Conservation (phyloP, 2,329 filamentous ascomycete genomes). For the Colletotrichum salicis region DNA sequence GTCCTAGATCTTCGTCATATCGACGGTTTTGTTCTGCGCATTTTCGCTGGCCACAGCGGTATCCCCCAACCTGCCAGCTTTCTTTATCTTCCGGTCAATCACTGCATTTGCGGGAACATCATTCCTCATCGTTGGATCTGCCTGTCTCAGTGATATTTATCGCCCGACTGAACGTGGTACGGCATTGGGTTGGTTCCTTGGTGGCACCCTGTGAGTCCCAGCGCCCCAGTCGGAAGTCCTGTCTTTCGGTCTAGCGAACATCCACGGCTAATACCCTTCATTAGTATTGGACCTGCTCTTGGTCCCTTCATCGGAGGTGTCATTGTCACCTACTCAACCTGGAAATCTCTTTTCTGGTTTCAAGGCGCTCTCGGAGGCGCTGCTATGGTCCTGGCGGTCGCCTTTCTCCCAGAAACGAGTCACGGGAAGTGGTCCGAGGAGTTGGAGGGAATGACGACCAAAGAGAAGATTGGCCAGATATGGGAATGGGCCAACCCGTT, state of each 20-base stretch:
- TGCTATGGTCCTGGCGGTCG: constrained; percentile 64
- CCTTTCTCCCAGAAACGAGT: constrained; percentile 76
- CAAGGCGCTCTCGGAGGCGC: constrained; percentile 70
- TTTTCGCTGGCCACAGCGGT: constrained; percentile 75
- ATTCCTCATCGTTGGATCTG: constrained; percentile 74
- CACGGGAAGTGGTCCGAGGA: constrained; percentile 71
- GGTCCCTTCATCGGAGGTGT: constrained; percentile 75
- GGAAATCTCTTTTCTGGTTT: constrained; percentile 78
- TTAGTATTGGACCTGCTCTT: constrained; percentile 68
- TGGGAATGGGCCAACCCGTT: constrained; percentile 71
- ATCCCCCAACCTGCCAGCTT: constrained; percentile 71
- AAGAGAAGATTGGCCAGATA: constrained; percentile 52
- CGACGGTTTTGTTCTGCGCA: constrained; percentile 62
- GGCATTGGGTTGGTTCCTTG: constrained; percentile 73
- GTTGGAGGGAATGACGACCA: constrained; percentile 63
- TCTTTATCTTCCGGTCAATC: constrained; percentile 75
- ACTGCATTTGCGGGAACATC: constrained; percentile 77
- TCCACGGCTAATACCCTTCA: not conserved
- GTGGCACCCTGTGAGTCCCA: constrained; percentile 61
- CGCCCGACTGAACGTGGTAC: constrained; percentile 72
- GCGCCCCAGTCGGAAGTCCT: not conserved
- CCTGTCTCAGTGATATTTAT: constrained; percentile 68
- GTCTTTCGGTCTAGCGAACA: not conserved
- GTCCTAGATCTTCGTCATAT: constrained; percentile 37
- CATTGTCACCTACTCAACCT: constrained; percentile 73